Evolutionary conservation across 805 yeast genomes (phyloP).

Genomic region (Danielozyma ontarioensis): DNA sequence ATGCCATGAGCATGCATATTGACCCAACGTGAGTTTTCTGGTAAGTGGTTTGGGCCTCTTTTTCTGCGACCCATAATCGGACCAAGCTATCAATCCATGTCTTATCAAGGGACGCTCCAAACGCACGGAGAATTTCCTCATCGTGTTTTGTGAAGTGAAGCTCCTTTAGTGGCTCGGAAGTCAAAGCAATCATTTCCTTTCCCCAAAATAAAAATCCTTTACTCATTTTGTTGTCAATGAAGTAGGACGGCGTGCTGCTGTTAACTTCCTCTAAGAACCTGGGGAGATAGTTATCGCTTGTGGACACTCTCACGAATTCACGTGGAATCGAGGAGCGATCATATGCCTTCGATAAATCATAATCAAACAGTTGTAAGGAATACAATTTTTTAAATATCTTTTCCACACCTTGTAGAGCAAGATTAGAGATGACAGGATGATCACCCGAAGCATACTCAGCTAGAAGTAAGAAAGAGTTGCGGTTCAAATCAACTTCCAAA

Average conservation of each 20-base stretch:
- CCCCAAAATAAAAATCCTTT: constrained; percentile 81
- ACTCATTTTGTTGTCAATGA: constrained; percentile 50
- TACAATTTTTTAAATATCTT: constrained; percentile 33
- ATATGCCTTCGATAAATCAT: constrained; percentile 42
- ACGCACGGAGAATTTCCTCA: constrained; percentile 26
- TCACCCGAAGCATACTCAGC: constrained; percentile 47
- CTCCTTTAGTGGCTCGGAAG: constrained; percentile 16
- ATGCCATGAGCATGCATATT: constrained; percentile 43
- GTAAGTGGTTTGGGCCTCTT: constrained; percentile 64
- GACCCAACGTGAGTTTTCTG: constrained; percentile 61
- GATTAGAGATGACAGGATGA: constrained; percentile 63
- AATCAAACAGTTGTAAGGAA: constrained; percentile 39
- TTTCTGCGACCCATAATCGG: constrained; percentile 53
- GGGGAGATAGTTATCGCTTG: constrained; percentile 11
- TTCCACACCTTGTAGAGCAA: constrained; percentile 56
- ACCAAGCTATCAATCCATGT: constrained; percentile 56
- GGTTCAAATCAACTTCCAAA: constrained; percentile 42
- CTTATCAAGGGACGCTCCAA: constrained; percentile 45
- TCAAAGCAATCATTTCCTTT: constrained; percentile 42
- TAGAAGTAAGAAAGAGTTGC: constrained; percentile 38
- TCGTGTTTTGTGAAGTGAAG: constrained; percentile 41
- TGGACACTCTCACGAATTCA: constrained; percentile 39
- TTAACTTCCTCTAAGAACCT: neutral
- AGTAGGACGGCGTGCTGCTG: constrained; percentile 39
- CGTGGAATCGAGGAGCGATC: constrained; percentile 29